Evolutionary conservation across 495 filamentous ascomycete species (phyloP).

Genomic region (Daldinia concentrica): DNA sequence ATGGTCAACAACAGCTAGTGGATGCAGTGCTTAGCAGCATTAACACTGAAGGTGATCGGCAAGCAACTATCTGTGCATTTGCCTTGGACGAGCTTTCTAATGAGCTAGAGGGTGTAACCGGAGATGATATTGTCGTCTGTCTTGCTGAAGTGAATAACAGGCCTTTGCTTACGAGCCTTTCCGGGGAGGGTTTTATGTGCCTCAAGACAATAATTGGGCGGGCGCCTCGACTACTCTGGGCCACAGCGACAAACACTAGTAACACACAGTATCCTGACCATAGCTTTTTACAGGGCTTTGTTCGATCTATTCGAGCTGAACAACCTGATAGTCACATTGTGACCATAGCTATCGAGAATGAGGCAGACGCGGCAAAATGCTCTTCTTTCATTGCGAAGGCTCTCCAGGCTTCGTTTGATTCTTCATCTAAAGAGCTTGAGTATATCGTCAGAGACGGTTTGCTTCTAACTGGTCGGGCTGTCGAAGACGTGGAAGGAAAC

Average conservation of each 20-base stretch:
- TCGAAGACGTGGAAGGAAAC: constrained; percentile 12
- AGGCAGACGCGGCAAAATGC: neutral
- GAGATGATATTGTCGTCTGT: constrained; percentile 6
- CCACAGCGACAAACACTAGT: constrained; percentile 10
- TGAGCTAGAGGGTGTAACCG: neutral
- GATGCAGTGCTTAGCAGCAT: neutral
- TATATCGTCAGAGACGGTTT: constrained; percentile 13
- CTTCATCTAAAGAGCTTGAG: constrained; percentile 11
- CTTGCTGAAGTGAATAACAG: constrained; percentile 18
- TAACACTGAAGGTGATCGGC: neutral
- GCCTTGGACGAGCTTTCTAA: neutral
- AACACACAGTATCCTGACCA: constrained; percentile 11
- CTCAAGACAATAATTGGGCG: constrained; percentile 2
- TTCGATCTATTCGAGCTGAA: constrained; percentile 12
- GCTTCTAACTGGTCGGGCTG: constrained; percentile 5
- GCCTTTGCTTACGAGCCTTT: constrained; percentile 6
- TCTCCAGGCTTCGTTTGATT: constrained; percentile 2
- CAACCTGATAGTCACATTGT: constrained; percentile 17
- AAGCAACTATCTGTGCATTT: constrained; percentile 5
- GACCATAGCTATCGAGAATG: constrained; percentile 9
- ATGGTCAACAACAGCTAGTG: neutral
- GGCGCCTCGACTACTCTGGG: constrained; percentile 7
- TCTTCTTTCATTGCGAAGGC: constrained; percentile 8
- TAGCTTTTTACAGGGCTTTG: constrained; percentile 12
- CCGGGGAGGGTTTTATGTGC: neutral